Evolutionary conservation across 139 green algal species (phyloP).

Genomic region (Closterium sp.): DNA sequence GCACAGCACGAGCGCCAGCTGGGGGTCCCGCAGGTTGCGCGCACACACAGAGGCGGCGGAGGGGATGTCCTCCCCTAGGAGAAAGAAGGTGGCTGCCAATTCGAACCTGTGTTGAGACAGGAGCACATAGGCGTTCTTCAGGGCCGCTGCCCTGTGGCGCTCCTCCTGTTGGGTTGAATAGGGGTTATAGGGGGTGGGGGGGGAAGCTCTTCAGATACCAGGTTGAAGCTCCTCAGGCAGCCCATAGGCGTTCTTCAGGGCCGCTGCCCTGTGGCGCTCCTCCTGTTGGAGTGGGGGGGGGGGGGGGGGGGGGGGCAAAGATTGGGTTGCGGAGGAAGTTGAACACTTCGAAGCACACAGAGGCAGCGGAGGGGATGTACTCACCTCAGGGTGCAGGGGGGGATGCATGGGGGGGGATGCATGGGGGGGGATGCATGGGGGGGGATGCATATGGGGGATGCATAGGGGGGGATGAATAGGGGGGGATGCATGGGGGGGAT

Average conservation of each 20-base stretch:
- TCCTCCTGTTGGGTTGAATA: not conserved
- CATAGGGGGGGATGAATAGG: too few species aligned
- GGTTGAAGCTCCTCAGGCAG: slow-evolving; percentile 44
- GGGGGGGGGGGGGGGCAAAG: not conserved
- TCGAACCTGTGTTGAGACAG: slow-evolving; percentile 79
- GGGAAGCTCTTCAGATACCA: too few species aligned
- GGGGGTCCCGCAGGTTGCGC: slow-evolving; percentile 59
- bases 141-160: slow-evolving; percentile 63
- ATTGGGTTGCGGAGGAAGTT: not conserved
- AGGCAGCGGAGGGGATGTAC: too few species aligned
- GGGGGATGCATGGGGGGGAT: too few species aligned
- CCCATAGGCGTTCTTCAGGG: slow-evolving; percentile 87
- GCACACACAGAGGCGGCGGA: slow-evolving; percentile 67
- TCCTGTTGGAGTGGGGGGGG: not conserved
- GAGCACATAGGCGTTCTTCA: slow-evolving; percentile 89
- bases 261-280: slow-evolving; percentile 58
- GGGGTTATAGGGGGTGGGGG: too few species aligned
- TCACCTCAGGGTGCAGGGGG: slow-evolving; percentile 69
- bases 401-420: not conserved
- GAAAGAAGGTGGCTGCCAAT: slow-evolving; percentile 84
- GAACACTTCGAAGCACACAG: not conserved
- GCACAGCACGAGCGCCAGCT: slow-evolving; percentile 66
- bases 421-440: not conserved
- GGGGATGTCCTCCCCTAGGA: slow-evolving; percentile 62
- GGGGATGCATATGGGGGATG: not conserved